These are phyloP conservation scores for Phytophthora fragariae DNA, from an alignment of 352 stramenopile genomes.

Conservation along the genomic window DNA sequence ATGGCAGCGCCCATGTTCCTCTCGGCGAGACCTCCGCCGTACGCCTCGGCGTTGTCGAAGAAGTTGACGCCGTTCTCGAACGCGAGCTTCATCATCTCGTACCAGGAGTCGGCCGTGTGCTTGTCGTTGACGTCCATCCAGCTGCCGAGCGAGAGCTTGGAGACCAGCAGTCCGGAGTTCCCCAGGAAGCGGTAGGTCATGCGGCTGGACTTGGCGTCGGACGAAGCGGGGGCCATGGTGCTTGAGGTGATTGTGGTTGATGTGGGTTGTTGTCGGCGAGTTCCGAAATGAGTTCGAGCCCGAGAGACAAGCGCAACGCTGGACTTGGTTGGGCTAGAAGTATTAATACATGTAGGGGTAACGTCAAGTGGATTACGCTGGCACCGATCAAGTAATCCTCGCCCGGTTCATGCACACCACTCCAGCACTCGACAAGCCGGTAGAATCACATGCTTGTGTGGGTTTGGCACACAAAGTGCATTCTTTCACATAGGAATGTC, in stretches of 20 bases:
- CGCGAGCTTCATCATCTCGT: slow-evolving; percentile 33
- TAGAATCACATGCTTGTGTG: too few relatives aligned
- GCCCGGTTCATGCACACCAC: too few relatives aligned
- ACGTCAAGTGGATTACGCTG: too few relatives aligned
- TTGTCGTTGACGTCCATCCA: slow-evolving; percentile 34
- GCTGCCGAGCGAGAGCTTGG: slow-evolving; percentile 42
- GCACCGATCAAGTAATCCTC: too few relatives aligned
- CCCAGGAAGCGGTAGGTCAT: slow-evolving; percentile 34
- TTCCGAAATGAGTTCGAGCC: slow-evolving; percentile 6
- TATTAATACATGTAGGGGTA: too few relatives aligned
- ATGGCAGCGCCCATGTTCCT: slow-evolving; percentile 43
- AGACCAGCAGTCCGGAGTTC: slow-evolving; percentile 47
- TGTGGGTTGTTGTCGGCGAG: slow-evolving; percentile 6
- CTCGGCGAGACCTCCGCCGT: slow-evolving; percentile 35
- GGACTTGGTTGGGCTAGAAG: neutral
- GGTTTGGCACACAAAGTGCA: too few relatives aligned
- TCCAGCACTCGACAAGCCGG: too few relatives aligned
- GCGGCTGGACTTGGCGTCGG: neutral
- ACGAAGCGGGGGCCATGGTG: slow-evolving; percentile 4
- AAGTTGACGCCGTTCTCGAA: slow-evolving; percentile 57
- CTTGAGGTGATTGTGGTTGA: neutral
- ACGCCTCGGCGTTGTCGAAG: slow-evolving; percentile 54
- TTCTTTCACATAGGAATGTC: too few relatives aligned
- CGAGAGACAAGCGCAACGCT: neutral
- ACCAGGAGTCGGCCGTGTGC: slow-evolving; percentile 33